Evolutionary conservation across 352 stramenopile species (phyloP), one percentile per base, ranked within the genome.

Genomic region (Phytophthora chlamydospora): DNA sequence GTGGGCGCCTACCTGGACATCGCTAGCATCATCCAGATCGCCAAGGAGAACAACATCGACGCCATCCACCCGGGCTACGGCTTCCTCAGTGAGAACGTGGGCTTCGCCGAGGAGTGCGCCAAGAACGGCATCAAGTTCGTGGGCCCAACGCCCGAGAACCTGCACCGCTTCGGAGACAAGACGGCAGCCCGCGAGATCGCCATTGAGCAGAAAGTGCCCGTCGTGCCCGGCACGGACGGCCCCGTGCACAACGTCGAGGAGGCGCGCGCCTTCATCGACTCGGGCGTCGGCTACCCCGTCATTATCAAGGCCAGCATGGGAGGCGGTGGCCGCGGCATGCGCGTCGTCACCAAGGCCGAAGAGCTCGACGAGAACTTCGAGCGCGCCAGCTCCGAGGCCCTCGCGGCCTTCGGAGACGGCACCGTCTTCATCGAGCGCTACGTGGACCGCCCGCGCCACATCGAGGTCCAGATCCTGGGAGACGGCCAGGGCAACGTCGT

Each of bases 301-400:
- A 98, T 99, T 66, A 98, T 99, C 73, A 99, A 99, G 80, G 97
- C 97, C n/a, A 94, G 90, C 19, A 86, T 98, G 93, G 96, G 97
- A 70, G 97, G 97, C 17, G 97, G 97, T 44, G 97, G 97, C 9
- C 96, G 97, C 63, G 97, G 97, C 34, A 99, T 99, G 96, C 87
- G 97, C 39, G 85, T 98, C 41, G 93, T 98, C 17, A 85, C 77
- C 36, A 76, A 44, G 14, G 86, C 75, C 12, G 86, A 91, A 12
- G 91, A 97, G 48, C 78, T 98, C 10, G 88, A 86, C 4, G 82
- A 96, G 55, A 96, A 93, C 75, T 97, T 97, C 73, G 66, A 83
- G 49, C 76, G 83, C 21, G 90, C 91, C 27, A 95, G 79, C 31
- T 93, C 80, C 0, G 91, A 98, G 59, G 91, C 89, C 3, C 67